A percentile compares a stretch with the other conserved stretches of the same genome.
These are phyloP conservation scores for Cladosporium sp. DNA, from an alignment of 2,329 filamentous ascomycete genomes.

Conservation along the genomic window DNA sequence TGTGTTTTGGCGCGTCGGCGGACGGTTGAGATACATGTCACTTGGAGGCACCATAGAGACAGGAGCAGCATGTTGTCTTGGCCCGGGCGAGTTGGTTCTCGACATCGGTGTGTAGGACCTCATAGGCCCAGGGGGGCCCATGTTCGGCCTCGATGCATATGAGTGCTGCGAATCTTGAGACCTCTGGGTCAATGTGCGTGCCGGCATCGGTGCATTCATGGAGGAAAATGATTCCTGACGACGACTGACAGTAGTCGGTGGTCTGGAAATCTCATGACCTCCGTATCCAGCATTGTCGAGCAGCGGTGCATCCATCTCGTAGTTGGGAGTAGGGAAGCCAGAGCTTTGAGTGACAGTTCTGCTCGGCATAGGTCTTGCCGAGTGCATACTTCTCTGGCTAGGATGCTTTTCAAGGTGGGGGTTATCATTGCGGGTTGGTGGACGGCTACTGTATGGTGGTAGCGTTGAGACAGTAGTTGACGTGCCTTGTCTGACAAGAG, in stretches of 20 bases:
- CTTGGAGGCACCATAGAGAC: not conserved
- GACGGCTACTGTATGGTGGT: conserved; percentile 48
- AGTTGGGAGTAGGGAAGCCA: conserved; percentile 50
- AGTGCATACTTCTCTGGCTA: conserved; percentile 39
- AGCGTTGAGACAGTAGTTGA: conserved; percentile 36
- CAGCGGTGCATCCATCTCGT: conserved; percentile 61
- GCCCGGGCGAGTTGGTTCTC: conserved; percentile 15
- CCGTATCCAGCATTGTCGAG: conserved; percentile 52
- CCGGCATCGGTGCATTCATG: conserved; percentile 19
- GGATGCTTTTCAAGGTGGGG: conserved; percentile 32
- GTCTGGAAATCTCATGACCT: conserved; percentile 22
- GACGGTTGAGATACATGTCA: not conserved
- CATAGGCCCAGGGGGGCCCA: conserved; percentile 1
- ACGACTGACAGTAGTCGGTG: conserved; percentile 20
- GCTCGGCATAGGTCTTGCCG: conserved; percentile 33
- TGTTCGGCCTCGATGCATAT: conserved; percentile 15
- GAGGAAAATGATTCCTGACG: conserved; percentile 24
- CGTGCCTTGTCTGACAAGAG: conserved; percentile 33
- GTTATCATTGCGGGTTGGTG: conserved; percentile 47
- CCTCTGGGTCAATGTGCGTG: conserved; percentile 15
- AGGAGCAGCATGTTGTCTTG: not conserved
- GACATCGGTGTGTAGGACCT: conserved; percentile 20
- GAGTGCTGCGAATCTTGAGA: conserved; percentile 14
- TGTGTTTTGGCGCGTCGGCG: conserved; percentile 23
- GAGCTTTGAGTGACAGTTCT: conserved; percentile 54